phyloP scores from a whole-genome alignment of 768 basidiomycete genomes.

The Pisolithus tinctorius region DNA sequence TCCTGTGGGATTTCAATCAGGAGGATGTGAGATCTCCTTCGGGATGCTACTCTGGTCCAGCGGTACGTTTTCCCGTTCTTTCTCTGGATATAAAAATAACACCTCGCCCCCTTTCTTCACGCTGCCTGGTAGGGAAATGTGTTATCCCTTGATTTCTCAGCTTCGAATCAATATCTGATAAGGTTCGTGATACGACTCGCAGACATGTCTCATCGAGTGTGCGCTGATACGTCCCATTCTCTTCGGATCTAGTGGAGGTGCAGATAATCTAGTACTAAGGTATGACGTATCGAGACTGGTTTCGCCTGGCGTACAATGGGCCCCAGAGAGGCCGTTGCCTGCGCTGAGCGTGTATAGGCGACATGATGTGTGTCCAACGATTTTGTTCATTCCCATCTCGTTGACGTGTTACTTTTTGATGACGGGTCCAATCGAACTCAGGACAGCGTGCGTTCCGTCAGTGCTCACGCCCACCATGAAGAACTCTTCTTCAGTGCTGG shows the following conservation, averaged over 20 bases:
- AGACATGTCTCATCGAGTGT: background rate
- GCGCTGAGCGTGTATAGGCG: constrained; percentile 22
- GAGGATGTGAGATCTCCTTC: constrained; percentile 42
- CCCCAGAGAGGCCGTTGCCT: constrained; percentile 8
- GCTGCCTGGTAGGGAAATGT: constrained; percentile 50
- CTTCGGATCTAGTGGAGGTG: constrained; percentile 41
- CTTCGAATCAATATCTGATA: constrained; percentile 54
- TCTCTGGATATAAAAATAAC: no score
- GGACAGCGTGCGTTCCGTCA: constrained; percentile 60
- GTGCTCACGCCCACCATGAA: constrained; percentile 62
- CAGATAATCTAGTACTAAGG: constrained; percentile 43
- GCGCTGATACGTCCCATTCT: background rate
- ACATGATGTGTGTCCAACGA: constrained; percentile 23
- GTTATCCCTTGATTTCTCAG: constrained; percentile 65
- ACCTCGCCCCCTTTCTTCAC: background rate
- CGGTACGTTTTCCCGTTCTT: constrained; percentile 13
- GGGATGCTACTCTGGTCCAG: constrained; percentile 40
- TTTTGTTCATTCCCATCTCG: constrained; percentile 7
- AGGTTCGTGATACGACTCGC: constrained; percentile 41
- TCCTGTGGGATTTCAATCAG: constrained; percentile 64
- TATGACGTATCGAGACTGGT: constrained; percentile 43
- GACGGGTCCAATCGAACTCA: constrained; percentile 20
- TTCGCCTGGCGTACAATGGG: background rate
- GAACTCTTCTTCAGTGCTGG: constrained; percentile 66
- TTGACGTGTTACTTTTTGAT: background rate